phyloP scores from a whole-genome alignment of 192 early-diverging fungal genomes.

The Phycomyces nitens region DNA sequence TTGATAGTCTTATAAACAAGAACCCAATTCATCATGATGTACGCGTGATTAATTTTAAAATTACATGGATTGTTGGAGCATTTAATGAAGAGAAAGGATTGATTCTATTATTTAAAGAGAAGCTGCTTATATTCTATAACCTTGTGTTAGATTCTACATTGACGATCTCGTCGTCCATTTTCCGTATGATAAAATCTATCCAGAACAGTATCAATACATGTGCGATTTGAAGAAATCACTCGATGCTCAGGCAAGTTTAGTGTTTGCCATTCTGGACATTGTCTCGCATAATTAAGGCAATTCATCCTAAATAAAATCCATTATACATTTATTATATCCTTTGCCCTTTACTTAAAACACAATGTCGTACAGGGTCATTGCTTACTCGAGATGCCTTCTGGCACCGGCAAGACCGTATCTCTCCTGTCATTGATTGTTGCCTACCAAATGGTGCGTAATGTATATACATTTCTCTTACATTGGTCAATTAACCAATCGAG shows the following conservation, averaged over 20 bases:
- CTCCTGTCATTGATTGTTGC: slow-evolving; percentile 93
- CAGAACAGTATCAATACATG: slow-evolving; percentile 99
- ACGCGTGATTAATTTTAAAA: slow-evolving; percentile 4
- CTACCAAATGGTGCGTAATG: slow-evolving; percentile 75
- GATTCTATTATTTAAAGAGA: neutral
- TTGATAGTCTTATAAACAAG: no score
- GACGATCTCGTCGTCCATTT: slow-evolving; percentile 92
- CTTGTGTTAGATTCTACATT: slow-evolving; percentile 61
- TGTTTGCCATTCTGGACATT: no score
- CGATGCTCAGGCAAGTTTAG: slow-evolving; percentile 69
- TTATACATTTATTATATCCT: neutral
- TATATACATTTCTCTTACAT: neutral
- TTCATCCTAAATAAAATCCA: neutral
- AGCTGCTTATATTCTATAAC: neutral
- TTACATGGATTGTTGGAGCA: no score
- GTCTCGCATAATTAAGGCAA: no score
- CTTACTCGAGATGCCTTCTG: slow-evolving; percentile 98
- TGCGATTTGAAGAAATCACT: slow-evolving; percentile 88
- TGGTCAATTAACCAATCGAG: no score
- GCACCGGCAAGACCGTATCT: slow-evolving; percentile 97
- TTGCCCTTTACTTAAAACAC: neutral
- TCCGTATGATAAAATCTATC: slow-evolving; percentile 99
- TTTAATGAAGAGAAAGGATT: no score
- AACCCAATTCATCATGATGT: slow-evolving; percentile 8
- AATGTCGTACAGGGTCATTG: slow-evolving; percentile 79